These are phyloP conservation scores for Fusarium sp. DNA, from an alignment of 2,329 filamentous ascomycete genomes.

Conservation along the genomic window DNA sequence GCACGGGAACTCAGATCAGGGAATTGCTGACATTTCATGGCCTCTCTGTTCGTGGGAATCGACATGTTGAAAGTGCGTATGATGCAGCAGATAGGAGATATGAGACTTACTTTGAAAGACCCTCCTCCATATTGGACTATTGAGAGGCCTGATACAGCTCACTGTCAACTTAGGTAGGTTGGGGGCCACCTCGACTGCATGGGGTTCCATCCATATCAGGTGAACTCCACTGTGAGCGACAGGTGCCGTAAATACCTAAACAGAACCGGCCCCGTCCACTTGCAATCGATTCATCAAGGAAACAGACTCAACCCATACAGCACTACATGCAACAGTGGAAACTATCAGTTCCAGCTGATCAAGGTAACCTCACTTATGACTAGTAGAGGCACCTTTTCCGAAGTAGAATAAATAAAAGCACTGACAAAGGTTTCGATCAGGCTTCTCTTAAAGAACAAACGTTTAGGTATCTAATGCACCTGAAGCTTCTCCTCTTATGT, in stretches of 20 bases:
- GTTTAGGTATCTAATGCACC: background rate
- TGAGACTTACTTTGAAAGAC: conserved; percentile 5
- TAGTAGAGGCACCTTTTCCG: background rate
- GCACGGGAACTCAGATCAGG: conserved; percentile 2
- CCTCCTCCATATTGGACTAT: conserved; percentile 7
- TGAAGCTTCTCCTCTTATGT: background rate
- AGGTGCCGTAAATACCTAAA: background rate
- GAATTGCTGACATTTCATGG: conserved; percentile 5
- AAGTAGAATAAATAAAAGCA: background rate
- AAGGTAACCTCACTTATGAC: background rate
- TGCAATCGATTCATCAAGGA: background rate
- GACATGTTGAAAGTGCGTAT: conserved; percentile 15
- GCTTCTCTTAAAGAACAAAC: background rate
- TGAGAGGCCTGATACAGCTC: background rate
- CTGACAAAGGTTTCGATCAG: background rate
- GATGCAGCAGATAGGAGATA: conserved; percentile 17
- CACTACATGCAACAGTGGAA: conserved; percentile 4
- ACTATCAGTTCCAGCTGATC: conserved; percentile 12
- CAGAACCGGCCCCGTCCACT: background rate
- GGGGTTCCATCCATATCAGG: background rate
- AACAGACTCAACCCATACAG: conserved; percentile 17
- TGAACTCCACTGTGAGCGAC: conserved; percentile 1
- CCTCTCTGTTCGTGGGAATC: background rate
- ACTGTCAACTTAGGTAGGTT: conserved; percentile 9
- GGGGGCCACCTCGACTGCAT: background rate